Evolutionary conservation across 2,329 filamentous ascomycete genomes (phyloP), one percentile per base, ranked within the genome.

Genomic region (Exophiala sp.): DNA sequence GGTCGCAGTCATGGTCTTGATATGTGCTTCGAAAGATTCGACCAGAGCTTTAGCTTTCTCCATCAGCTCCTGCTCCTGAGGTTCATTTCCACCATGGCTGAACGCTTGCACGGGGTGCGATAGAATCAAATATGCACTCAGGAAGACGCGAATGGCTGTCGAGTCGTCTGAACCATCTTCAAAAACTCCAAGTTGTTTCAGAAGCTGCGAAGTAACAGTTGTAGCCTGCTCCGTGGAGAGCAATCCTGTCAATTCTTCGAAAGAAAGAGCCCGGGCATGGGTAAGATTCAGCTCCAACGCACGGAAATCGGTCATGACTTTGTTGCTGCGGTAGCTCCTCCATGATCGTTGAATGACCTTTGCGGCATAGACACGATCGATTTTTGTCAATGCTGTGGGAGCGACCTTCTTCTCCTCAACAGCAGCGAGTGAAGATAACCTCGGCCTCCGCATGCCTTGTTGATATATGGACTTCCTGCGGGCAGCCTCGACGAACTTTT

Each of bases 401-500:
- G 63, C 59, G 54, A 71, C 68, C 59, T 72, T 76, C 62, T 71
- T 74, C 50, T 74, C 73, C 52, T 75, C 72, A 1, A 69, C 64
- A 32, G 66, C 65, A 12, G 79, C 74, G 63, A 78, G 67, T 57
- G 78, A 81, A 51, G 74, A 72, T 12, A 78, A 80, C 52, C 80
- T 73, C 21, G 75, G 72, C 50, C 80, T 74, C 47, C 79, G 75
- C 51, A 72, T 67, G 42, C 65, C 73, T 61, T 75, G 72, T 62
- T 76, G 74, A 57, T 77, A 76, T 35, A 75, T 64, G 5, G 69
- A 67, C 43, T 83, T 73, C 58, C 83, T 74, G 64, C 75, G 80
- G 64, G 85, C 82, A 2, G 81, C 82, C 57, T 85, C 83, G 8
- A 82, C 83, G 57, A 83, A 77, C 62, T 82, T 82, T 71, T 85